Evolutionary conservation across 495 filamentous ascomycete genomes (phyloP), one percentile per base, ranked within the genome.

Genomic region (Amphirosellinia nigrospora): DNA sequence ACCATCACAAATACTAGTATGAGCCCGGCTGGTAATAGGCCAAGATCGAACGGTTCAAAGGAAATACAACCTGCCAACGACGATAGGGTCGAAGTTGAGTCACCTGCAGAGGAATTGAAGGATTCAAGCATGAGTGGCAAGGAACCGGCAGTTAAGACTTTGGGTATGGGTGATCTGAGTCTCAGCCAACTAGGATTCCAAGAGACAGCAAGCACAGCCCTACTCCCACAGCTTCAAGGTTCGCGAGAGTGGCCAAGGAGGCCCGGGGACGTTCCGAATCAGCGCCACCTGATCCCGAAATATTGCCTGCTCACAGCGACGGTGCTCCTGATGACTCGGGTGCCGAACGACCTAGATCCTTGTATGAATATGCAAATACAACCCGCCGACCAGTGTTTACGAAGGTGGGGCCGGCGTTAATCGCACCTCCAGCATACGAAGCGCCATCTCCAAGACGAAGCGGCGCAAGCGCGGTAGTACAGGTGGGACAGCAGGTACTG

Each of bases 151-250:
- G 87, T 98, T 19, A 93, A 96, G 77, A 99, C 96, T 4, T 82
- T 99, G 26, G 96, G 96, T 2, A 88, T 88, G 74, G 96, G 96
- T 0, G 92, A 98, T 75, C 83, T 99, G 53, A 94, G 92, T 77
- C 87, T 98, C 70, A 91, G 90, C 72, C 92, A 95, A 73, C 81
- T 98, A 36, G 91, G 91, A 16, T 90, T 94, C 45, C 81, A 89
- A 11, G 89, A 89, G 39, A 78, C 80, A 36, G 69, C 80, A 48
- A 84, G 79, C 73, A 70, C 77, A 45, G 70, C 79, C 75, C 81
- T 50, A 84, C 83, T 23, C 83, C 83, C 0, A 77, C 79, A 32
- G 62, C 70, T 1, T 73, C 79, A 9, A 85, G 75, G 66, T 82
- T 88, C 70, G 70, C 78, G n/a, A 86, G 85, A 68, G 58, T 70